Conservation (phyloP, 2,329 filamentous ascomycete genomes). For the Xylariales sp. region DNA sequence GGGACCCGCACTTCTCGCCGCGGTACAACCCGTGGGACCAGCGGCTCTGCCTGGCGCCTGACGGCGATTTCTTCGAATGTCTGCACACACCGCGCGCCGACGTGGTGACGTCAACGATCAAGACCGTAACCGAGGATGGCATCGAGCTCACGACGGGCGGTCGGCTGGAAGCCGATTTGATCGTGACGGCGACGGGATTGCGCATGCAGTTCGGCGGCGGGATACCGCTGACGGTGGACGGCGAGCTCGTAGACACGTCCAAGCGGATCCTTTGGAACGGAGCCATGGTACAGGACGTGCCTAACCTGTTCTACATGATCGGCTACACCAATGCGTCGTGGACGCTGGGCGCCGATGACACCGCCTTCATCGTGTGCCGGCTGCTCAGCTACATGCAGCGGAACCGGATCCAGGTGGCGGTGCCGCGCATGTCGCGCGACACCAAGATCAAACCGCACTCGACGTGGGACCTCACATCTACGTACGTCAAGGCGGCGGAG, state of each 20-base stretch:
- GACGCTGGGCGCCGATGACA: constrained; percentile 57
- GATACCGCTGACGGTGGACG: constrained; percentile 46
- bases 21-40: constrained; percentile 60
- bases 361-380: constrained; percentile 41
- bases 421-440: not conserved
- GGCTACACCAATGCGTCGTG: constrained; percentile 59
- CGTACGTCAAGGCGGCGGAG: constrained; percentile 3
- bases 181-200: constrained; percentile 61
- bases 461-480: constrained; percentile 4
- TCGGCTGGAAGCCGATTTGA: constrained; percentile 51
- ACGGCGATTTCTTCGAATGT: constrained; percentile 39
- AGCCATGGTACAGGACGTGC: constrained; percentile 57
- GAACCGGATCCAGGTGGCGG: not conserved
- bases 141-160: constrained; percentile 37
- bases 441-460: not conserved
- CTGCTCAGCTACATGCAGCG: constrained; percentile 44
- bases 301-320: constrained; percentile 52
- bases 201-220: constrained; percentile 51
- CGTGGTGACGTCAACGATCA: constrained; percentile 41
- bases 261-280: constrained; percentile 52
- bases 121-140: constrained; percentile 33
- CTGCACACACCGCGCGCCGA: constrained; percentile 33
- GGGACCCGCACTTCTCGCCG: constrained; percentile 50
- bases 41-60: constrained; percentile 55
- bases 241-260: constrained; percentile 32